Conservation (phyloP, 148 eudicot species). For the Rhododendron ferrugineum region DNA sequence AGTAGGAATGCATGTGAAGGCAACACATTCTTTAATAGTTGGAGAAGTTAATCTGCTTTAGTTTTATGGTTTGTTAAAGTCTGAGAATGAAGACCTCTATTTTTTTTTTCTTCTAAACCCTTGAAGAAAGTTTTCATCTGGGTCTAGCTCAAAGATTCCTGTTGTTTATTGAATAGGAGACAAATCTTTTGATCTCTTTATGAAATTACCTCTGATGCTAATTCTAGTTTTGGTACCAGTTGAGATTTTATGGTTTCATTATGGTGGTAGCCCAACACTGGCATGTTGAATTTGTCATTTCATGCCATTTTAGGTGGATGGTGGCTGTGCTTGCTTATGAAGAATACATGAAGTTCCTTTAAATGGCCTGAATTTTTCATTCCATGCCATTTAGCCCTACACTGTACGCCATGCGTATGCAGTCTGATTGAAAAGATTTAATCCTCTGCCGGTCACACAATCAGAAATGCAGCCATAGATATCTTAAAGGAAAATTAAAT, state of each 20-base stretch:
- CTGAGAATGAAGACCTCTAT: background rate
- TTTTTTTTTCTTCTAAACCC: background rate
- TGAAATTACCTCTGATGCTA: background rate
- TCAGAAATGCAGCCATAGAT: background rate
- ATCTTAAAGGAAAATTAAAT: background rate
- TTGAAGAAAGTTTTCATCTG: background rate
- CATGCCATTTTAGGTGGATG: background rate
- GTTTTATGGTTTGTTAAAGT: background rate
- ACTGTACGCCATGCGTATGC: background rate
- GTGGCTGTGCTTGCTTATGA: background rate
- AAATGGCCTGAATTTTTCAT: background rate
- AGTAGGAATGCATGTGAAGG: background rate
- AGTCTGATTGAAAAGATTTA: background rate
- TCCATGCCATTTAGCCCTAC: background rate
- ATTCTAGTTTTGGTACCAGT: background rate
- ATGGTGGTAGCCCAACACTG: constrained; percentile 2
- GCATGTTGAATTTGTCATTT: background rate
- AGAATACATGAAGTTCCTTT: background rate
- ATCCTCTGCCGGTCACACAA: background rate
- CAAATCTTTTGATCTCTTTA: background rate
- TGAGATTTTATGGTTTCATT: background rate
- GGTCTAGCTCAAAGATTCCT: background rate
- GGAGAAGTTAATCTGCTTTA: background rate
- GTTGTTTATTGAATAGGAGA: background rate
- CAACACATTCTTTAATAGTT: background rate